Base-by-base conservation (phyloP, 345 rosid species). In the Capsella bursapastoris region DNA sequence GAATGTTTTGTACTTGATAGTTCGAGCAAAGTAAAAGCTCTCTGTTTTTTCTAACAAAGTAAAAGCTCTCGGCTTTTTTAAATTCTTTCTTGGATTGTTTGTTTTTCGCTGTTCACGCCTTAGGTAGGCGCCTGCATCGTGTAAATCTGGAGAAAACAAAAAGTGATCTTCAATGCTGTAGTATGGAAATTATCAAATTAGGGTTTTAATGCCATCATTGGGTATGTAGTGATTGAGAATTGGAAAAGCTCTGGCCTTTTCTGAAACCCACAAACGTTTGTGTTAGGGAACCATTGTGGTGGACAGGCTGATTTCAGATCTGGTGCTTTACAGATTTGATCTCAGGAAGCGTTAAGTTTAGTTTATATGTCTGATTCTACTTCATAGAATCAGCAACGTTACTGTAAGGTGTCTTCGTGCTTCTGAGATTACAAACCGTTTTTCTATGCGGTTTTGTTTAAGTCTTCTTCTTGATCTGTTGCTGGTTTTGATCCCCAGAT, bases 231-330 rank as follows among this genome's bases (percentile, higher is more conserved):
- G 52, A 43, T 22, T 41, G 32, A 40, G 37, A 51, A 62, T 27
- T 57, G 66, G 43, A 37, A 56, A 65, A 65, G 65, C 50, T 73
- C 37, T 56, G 18, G 51, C 49, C 50, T 57, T 44, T 72, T 43
- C n/a, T 8, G 16, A 16, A 51, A 15, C 34, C 44, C 41, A 38
- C 16, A 4, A 6, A 38, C 41, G 40, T 38, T 64, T 44, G 9
- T 27, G 53, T 62, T 51, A 61, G 25, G 32, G 34, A 28, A 28
- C 27, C 5, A 43, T 62, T 56, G 22, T 55, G 8, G 5, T 64
- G 15, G 22, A 34, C 28, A 11, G 7, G 34, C 38, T 71, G 14
- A n/a, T 60, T 71, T 16, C 58, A 40, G 25, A 61, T 71, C 48
- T 40, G n/a, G 25, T 50, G 51, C 29, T 22, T 35, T 38, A 9